Evolutionary conservation across 139 green algal species (phyloP), one percentile per base, ranked within the genome.

Genomic region (Closterium sp.): DNA sequence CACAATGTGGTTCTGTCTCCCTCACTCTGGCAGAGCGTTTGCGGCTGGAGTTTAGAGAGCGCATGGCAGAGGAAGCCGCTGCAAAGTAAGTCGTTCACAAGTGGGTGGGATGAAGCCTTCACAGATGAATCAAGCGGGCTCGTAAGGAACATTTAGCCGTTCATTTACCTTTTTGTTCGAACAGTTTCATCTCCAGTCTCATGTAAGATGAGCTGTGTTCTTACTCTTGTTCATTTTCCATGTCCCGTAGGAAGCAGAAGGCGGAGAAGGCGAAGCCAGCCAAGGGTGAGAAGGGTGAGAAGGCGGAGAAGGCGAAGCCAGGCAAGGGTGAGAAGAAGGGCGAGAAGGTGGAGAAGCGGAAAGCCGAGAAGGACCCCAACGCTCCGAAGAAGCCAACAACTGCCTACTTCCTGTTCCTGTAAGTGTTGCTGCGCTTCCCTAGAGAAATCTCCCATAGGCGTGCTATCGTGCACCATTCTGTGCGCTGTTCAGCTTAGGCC

Each of bases 321-420:
- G 12, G 16, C 55, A 76, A 76, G 55, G 55, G 25, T 16, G 55
- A 76, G 55, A 76, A 76, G 55, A 16, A 76, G 55, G 55, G 25
- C 16, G 55, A 76, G 55, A 76, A 76, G 55, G 16, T 28, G 55
- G 16, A 76, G 55, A 76, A 76, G 12, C 55, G 55, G 55, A 76
- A 76, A 76, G 55, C 55, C 12, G 87, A 86, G 9, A 90, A 90
- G 12, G 87, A 90, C 81, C 87, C 87, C 81, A 85, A 90, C 28
- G 33, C 69, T 10, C 87, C 87, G 31, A 90, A 90, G 35, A 90
- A 90, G 23, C 87, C 87, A n/a, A 9, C 23, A 85, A 34, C 87
- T 33, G 36, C 87, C 16, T 90, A 90, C 87, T 87, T 90, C 32
- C 23, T 90, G 28, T 90, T 90, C 87, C 34, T 90, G 87, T 90